Evolutionary conservation across 1,284 basidiomycete species (phyloP), one percentile per base, ranked within the genome.

Genomic region (Austroboletus novae-zelandiae): DNA sequence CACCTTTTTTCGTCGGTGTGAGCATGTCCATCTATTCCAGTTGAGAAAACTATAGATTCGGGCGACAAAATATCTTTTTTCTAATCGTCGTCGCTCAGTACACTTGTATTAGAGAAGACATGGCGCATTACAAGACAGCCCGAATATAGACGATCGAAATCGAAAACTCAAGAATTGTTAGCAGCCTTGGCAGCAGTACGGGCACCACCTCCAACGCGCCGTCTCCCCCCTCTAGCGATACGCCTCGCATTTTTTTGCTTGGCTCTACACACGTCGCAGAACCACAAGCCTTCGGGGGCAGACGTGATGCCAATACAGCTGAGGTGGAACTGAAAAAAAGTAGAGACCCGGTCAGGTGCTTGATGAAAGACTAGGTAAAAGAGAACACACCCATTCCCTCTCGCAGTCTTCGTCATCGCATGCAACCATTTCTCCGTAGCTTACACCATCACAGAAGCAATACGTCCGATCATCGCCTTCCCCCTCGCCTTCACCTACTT

Each of bases 341-440:
- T 43, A 58, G 31, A 42, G 36, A 56, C 51, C 29, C 48, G 37
- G 57, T 53, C 35, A 52, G 40, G 15, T 48, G 17, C 40, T 13
- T 47, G 49, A 51, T 29, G 23, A 39, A 25, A 53, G 9, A 47
- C 56, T 40, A 46, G 11, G 17, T 34, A 51, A 43, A 41, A 20
- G 15, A 20, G 9, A 47, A 52, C 91, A 67, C 62, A 96, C 94
- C 96, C 96, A 98, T 86, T 98, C 95, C 50, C 80, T 77, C 63
- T 89, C 84, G 71, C 96, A 98, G 42, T 81, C 80, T n/a, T 79
- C 75, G 60, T 89, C 89, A 70, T 99, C 96, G 68, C 96, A 99
- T 4, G 86, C 96, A 61, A 99, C 94, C 96, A 99, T 99, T 71
- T 96, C 91, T 29, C 95, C 94, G 62, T 89, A 95, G 64, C 91